These are phyloP conservation scores for Aphanomyces euteiches DNA, from an alignment of 352 stramenopile genomes.

Conservation along the genomic window DNA sequence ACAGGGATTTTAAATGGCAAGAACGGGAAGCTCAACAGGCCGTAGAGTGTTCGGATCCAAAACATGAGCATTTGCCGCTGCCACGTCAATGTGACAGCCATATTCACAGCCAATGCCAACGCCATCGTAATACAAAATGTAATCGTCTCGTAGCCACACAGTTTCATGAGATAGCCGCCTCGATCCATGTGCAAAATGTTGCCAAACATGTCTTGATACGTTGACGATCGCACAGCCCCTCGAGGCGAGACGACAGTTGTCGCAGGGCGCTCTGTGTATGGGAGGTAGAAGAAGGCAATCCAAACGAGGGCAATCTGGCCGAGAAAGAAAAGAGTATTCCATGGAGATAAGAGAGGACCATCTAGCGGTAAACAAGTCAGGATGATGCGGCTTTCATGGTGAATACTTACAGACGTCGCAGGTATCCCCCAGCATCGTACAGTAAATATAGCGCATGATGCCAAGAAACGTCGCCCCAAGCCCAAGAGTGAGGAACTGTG, in stretches of 20 bases:
- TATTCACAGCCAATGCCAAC: constrained; percentile 56
- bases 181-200: constrained; percentile 75
- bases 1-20: constrained; percentile 85
- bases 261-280: constrained; percentile 69
- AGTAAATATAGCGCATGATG: constrained; percentile 65
- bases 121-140: constrained; percentile 71
- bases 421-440: constrained; percentile 50
- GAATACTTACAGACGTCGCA: constrained; percentile 48
- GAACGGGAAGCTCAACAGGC: constrained; percentile 83
- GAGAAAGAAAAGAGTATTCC: constrained; percentile 77
- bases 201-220: constrained; percentile 77
- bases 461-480: constrained; percentile 66
- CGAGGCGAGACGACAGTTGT: constrained; percentile 53
- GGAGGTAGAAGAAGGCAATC: constrained; percentile 78
- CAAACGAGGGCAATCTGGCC: constrained; percentile 81
- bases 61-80: constrained; percentile 80
- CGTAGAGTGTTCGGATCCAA: constrained; percentile 83
- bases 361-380: constrained; percentile 12
- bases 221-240: constrained; percentile 33
- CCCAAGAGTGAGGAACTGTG: constrained; percentile 86
- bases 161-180: constrained; percentile 82
- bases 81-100: constrained; percentile 67
- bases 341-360: constrained; percentile 58
- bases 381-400: neutral
- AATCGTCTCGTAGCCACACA: constrained; percentile 81